Percentiles rank a stretch among this genome's conserved stretches.
These are phyloP conservation scores for Mallotus nudiflorus DNA, from an alignment of 345 rosid genomes.

Conservation along the genomic window DNA sequence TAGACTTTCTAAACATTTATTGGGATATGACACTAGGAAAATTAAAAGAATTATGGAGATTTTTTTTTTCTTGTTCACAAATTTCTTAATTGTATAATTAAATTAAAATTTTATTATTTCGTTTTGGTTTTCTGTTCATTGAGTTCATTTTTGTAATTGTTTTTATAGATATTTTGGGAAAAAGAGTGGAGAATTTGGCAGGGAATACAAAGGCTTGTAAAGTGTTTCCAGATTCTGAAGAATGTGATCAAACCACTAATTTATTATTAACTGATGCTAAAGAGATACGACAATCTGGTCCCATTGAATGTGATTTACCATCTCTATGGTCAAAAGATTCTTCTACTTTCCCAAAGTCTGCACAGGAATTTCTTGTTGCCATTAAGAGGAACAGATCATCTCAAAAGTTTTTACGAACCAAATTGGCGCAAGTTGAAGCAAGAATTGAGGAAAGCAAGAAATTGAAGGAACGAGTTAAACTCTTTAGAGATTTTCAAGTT, in stretches of 20 bases:
- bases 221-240: conserved; percentile 41
- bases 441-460: conserved; percentile 82
- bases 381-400: conserved; percentile 78
- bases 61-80: too few species aligned
- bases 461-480: conserved; percentile 65
- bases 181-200: conserved; percentile 28
- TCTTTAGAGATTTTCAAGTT: conserved; percentile 69
- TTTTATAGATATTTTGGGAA: conserved; percentile 28
- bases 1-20: too few species aligned
- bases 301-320: conserved; percentile 35
- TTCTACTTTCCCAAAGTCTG: conserved; percentile 70
- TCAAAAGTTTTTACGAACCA: conserved; percentile 68
- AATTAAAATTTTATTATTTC: too few species aligned
- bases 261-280: conserved; percentile 27
- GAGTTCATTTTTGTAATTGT: background rate
- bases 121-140: background rate
- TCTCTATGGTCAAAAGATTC: conserved; percentile 21
- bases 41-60: too few species aligned
- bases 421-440: conserved; percentile 68
- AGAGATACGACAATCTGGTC: conserved; percentile 32
- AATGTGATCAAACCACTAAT: conserved; percentile 20
- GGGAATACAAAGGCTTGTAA: conserved; percentile 41
- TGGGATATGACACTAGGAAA: too few species aligned
- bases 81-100: too few species aligned
- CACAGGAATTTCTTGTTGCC: conserved; percentile 64